Conservation (phyloP, 768 basidiomycete species). For the Amyloporia xantha region DNA sequence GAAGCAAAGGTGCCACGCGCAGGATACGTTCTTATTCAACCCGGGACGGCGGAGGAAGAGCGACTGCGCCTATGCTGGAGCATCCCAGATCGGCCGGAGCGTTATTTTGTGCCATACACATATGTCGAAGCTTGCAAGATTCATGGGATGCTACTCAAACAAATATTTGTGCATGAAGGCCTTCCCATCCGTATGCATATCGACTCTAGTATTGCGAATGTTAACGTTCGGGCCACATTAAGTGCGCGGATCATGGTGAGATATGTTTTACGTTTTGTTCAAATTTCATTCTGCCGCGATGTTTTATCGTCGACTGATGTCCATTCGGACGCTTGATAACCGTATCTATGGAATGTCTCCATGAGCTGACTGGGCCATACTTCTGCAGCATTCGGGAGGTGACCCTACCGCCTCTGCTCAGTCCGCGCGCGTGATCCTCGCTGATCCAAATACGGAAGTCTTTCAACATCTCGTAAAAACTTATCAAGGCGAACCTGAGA, state of each 20-base stretch:
- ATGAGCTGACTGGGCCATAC: not conserved
- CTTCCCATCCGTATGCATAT: constrained; percentile 70
- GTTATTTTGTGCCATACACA: constrained; percentile 75
- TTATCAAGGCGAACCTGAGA: constrained; percentile 62
- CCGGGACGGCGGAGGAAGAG: constrained; percentile 62
- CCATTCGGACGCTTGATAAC: not conserved
- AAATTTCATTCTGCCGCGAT: not conserved
- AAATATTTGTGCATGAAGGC: constrained; percentile 67
- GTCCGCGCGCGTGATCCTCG: constrained; percentile 68
- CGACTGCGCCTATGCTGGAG: constrained; percentile 74
- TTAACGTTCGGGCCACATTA: constrained; percentile 61
- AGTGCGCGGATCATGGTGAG: constrained; percentile 65
- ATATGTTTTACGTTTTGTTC: not conserved
- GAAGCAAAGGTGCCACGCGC: constrained; percentile 73
- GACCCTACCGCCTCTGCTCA: constrained; percentile 67
- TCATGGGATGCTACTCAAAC: constrained; percentile 64
- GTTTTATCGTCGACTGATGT: too few species aligned
- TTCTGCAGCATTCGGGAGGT: constrained; percentile 67
- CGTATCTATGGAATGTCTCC: not conserved
- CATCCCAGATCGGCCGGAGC: constrained; percentile 59
- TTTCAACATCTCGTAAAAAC: constrained; percentile 69
- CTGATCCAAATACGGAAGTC: constrained; percentile 72
- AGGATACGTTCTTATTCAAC: constrained; percentile 68
- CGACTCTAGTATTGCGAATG: constrained; percentile 73
- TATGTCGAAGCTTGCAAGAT: constrained; percentile 82